Conservation (phyloP, 257 asterid genomes). For the Nicotiana noctiflora region DNA sequence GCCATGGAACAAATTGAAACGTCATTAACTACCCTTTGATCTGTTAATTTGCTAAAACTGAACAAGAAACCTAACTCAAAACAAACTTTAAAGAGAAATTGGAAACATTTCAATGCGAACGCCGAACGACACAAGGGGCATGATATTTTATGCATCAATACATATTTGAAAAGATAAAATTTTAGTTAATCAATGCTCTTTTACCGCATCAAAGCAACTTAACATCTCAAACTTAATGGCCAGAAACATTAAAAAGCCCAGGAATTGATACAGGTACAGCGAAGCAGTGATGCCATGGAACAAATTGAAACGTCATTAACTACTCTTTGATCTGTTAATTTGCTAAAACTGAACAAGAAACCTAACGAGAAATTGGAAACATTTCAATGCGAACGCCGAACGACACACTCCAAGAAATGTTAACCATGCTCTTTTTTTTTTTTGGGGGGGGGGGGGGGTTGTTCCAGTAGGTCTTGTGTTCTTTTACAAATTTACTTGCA, state of each 20-base stretch:
- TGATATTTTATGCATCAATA: neutral
- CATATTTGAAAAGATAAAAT: neutral
- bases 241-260: neutral
- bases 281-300: neutral
- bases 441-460: too few relatives aligned
- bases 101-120: neutral
- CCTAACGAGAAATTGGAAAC: neutral
- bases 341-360: neutral
- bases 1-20: neutral
- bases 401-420: neutral
- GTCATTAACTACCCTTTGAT: neutral
- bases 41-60: neutral
- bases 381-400: neutral
- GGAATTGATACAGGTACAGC: neutral
- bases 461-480: too few relatives aligned
- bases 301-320: neutral
- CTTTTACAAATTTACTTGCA: too few relatives aligned
- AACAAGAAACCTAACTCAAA: neutral
- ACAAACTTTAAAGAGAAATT: neutral
- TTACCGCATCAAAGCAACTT: neutral
- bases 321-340: neutral
- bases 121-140: neutral
- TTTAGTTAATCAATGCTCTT: neutral
- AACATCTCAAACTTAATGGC: neutral
- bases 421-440: neutral